These are phyloP conservation scores for Elsinoe perseae DNA, from an alignment of 2,329 filamentous ascomycete species.

Conservation along the genomic window DNA sequence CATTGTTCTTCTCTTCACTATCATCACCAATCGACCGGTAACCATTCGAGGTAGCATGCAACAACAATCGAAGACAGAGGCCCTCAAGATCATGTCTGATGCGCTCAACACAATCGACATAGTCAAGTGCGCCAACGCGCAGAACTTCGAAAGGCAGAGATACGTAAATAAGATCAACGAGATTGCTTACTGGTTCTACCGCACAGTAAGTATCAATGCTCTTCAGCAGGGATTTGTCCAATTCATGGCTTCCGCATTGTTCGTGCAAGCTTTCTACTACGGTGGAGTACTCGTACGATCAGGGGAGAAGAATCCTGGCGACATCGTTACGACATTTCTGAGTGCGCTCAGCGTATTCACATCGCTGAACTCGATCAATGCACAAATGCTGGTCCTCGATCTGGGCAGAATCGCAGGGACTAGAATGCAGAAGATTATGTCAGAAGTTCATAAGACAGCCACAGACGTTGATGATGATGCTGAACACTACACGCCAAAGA, in stretches of 20 bases:
- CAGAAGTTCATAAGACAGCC: constrained; percentile 27
- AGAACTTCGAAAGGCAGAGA: constrained; percentile 58
- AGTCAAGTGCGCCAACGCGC: constrained; percentile 78
- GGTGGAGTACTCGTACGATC: constrained; percentile 61
- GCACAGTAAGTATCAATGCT: constrained; percentile 61
- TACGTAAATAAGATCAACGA: constrained; percentile 53
- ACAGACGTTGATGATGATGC: constrained; percentile 14
- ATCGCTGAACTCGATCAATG: constrained; percentile 63
- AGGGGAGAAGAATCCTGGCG: constrained; percentile 52
- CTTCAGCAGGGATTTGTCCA: constrained; percentile 66
- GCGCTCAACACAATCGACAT: constrained; percentile 69
- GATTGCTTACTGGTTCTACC: constrained; percentile 56
- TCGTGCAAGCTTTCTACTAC: constrained; percentile 87
- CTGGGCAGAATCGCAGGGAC: constrained; percentile 71
- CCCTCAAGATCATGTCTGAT: constrained; percentile 63
- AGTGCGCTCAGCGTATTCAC: constrained; percentile 69
- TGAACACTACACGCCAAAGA: constrained; percentile 20
- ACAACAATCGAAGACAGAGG: constrained; percentile 56
- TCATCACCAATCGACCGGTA: constrained; percentile 32
- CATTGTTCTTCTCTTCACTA: constrained; percentile 48
- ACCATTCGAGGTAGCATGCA: constrained; percentile 57
- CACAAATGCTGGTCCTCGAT: constrained; percentile 67
- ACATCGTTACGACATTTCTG: constrained; percentile 79
- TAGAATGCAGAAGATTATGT: constrained; percentile 46
- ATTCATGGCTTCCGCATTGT: constrained; percentile 68